Evolutionary conservation across 805 yeast genomes (phyloP).

Genomic region (Candida chauliodis): DNA sequence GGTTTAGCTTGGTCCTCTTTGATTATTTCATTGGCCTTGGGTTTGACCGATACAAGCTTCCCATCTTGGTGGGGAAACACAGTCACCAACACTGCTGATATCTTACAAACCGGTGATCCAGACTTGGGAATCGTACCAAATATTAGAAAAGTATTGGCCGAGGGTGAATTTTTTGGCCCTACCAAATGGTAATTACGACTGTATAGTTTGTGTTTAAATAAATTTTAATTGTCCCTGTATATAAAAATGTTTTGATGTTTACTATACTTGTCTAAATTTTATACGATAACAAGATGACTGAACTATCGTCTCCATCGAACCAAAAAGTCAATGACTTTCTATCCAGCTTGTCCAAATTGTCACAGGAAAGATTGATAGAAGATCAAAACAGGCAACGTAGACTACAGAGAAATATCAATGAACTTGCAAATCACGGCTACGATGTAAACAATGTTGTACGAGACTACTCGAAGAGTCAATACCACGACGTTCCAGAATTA

Average conservation of each 20-base stretch:
- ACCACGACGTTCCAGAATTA: constrained; percentile 8
- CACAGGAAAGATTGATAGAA: constrained; percentile 31
- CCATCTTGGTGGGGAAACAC: constrained; percentile 67
- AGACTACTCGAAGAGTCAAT: background rate
- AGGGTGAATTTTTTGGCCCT: constrained; percentile 49
- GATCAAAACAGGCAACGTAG: constrained; percentile 33
- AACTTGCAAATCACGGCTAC: constrained; percentile 20
- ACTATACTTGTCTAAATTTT: too few relatives aligned
- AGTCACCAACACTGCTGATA: constrained; percentile 40
- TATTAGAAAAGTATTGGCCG: constrained; percentile 27
- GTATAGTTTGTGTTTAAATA: too few relatives aligned
- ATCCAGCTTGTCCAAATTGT: constrained; percentile 30
- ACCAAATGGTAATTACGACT: constrained; percentile 43
- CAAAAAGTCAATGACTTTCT: constrained; percentile 36
- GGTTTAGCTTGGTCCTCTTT: constrained; percentile 41
- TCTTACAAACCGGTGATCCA: constrained; percentile 23
- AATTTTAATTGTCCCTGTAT: too few relatives aligned
- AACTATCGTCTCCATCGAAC: constrained; percentile 26
- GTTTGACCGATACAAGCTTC: constrained; percentile 13
- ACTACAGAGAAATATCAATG: constrained; percentile 30
- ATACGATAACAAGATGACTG: too few relatives aligned
- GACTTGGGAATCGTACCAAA: constrained; percentile 8
- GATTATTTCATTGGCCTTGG: constrained; percentile 32
- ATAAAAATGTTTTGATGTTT: too few relatives aligned
- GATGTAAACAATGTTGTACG: constrained; percentile 16